These are phyloP conservation scores for Ilex aquifolium DNA, from an alignment of 257 asterid genomes.

Conservation along the genomic window DNA sequence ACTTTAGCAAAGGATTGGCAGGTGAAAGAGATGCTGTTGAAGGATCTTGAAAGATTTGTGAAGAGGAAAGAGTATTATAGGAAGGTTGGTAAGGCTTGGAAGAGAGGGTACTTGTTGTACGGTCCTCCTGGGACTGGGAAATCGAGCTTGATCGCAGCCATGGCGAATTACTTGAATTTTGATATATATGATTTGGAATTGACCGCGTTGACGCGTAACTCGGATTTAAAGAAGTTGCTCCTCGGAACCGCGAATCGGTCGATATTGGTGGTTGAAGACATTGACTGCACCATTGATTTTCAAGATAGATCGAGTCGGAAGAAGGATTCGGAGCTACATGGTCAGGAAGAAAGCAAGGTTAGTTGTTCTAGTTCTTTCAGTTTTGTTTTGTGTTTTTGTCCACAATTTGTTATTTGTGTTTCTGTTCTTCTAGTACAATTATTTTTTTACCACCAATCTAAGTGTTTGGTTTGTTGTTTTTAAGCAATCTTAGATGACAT, in stretches of 20 bases:
- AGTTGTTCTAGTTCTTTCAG: not conserved
- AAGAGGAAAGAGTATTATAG: slow-evolving; percentile 55
- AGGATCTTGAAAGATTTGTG: slow-evolving; percentile 59
- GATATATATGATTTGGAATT: slow-evolving; percentile 73
- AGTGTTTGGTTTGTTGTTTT: no score
- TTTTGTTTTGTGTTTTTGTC: no score
- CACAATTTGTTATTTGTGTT: no score
- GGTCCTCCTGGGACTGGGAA: slow-evolving; percentile 87
- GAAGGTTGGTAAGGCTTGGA: slow-evolving; percentile 78
- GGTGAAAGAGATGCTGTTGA: slow-evolving; percentile 26
- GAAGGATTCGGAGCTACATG: slow-evolving; percentile 5
- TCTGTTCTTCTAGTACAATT: no score
- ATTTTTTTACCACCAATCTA: no score
- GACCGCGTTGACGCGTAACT: slow-evolving; percentile 39
- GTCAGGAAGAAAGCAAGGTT: slow-evolving; percentile 2
- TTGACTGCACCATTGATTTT: slow-evolving; percentile 57
- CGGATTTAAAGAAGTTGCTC: slow-evolving; percentile 56
- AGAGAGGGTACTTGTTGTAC: slow-evolving; percentile 63
- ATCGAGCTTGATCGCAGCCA: slow-evolving; percentile 68
- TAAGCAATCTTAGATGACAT: no score
- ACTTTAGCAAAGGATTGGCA: slow-evolving; percentile 52
- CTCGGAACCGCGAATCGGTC: slow-evolving; percentile 57
- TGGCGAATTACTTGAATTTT: slow-evolving; percentile 63
- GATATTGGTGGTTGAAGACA: slow-evolving; percentile 69
- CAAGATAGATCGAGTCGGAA: slow-evolving; percentile 32